phyloP scores from a whole-genome alignment of 2,329 filamentous ascomycete species.

The Colletotrichum coccodes region DNA sequence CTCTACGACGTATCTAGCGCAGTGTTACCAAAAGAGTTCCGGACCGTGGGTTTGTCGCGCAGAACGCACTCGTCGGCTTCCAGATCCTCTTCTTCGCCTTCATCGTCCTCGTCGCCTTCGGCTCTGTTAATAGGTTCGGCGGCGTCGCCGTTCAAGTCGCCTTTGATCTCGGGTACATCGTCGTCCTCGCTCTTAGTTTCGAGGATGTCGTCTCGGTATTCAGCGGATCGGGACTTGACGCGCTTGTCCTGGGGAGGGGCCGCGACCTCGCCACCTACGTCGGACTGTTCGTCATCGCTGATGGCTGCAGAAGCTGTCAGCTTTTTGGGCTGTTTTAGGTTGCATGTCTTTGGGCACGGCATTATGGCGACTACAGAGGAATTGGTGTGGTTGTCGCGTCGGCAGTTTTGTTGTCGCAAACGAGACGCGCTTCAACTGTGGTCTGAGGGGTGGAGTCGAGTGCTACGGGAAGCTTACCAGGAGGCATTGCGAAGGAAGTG shows the following conservation, averaged over 20 bases:
- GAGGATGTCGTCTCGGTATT: constrained; percentile 12
- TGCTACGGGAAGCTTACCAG: constrained; percentile 21
- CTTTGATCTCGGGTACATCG: constrained; percentile 1
- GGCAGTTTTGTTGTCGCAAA: constrained; percentile 1
- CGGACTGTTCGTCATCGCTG: constrained; percentile 49
- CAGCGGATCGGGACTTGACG: constrained; percentile 22
- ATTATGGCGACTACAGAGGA: background rate
- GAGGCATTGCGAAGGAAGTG: constrained; percentile 23
- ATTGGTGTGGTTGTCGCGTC: constrained; percentile 4
- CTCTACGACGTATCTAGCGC: constrained; percentile 76
- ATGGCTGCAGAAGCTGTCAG: constrained; percentile 41
- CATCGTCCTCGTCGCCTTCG: constrained; percentile 48
- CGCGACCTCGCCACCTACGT: constrained; percentile 31
- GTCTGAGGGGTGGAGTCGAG: background rate
- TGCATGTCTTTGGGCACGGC: background rate
- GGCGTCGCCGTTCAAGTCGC: constrained; percentile 23
- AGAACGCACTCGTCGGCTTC: constrained; percentile 40
- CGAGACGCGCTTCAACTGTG: background rate
- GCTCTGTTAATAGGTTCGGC: constrained; percentile 30
- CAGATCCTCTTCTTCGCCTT: constrained; percentile 53
- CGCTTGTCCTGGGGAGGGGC: constrained; percentile 14
- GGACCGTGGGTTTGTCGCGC: background rate
- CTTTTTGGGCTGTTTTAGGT: background rate
- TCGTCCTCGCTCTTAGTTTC: constrained; percentile 18
- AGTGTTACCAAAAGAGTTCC: constrained; percentile 29